Percentiles rank a stretch among this genome's conserved stretches.
These are phyloP conservation scores for Ambrosiella cleistominuta DNA, from an alignment of 2,329 filamentous ascomycete species.

Conservation along the genomic window DNA sequence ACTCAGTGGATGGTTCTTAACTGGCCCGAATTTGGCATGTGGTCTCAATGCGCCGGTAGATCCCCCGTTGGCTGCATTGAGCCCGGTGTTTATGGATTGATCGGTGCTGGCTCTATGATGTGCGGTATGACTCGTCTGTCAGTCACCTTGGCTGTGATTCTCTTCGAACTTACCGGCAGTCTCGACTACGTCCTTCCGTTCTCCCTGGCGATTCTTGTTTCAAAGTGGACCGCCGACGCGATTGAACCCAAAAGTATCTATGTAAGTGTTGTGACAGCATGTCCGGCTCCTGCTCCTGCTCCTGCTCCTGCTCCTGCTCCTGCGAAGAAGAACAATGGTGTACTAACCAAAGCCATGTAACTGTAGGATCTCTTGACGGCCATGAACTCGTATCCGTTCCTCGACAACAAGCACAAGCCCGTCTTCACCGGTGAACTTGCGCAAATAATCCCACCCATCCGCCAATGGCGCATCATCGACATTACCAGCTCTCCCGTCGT, in stretches of 20 bases:
- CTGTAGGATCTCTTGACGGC: slow-evolving; percentile 70
- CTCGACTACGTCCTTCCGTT: slow-evolving; percentile 91
- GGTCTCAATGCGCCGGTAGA: slow-evolving; percentile 52
- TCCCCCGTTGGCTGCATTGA: slow-evolving; percentile 73
- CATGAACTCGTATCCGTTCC: slow-evolving; percentile 92
- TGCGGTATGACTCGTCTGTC: slow-evolving; percentile 88
- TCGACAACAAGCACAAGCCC: slow-evolving; percentile 91
- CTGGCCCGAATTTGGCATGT: slow-evolving; percentile 55
- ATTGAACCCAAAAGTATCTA: slow-evolving; percentile 92
- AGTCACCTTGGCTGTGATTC: slow-evolving; percentile 81
- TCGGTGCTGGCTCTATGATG: slow-evolving; percentile 93
- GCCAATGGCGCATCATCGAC: slow-evolving; percentile 68
- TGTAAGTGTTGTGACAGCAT: slow-evolving; percentile 26
- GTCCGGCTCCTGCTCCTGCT: background rate
- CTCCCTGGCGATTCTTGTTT: slow-evolving; percentile 74
- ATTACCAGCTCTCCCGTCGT: slow-evolving; percentile 70
- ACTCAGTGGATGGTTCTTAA: slow-evolving; percentile 66
- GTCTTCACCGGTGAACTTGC: slow-evolving; percentile 76
- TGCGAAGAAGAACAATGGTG: background rate
- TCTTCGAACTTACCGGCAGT: slow-evolving; percentile 90
- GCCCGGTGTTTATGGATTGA: slow-evolving; percentile 89
- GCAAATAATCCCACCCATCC: slow-evolving; percentile 65
- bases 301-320: background rate
- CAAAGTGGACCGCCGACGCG: slow-evolving; percentile 97
- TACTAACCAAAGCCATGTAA: slow-evolving; percentile 5